Percentiles rank a stretch among this genome's conserved stretches.
Evolutionary conservation across 1,284 basidiomycete genomes (phyloP).

Genomic region (Cutaneotrichosporon cutaneum): DNA sequence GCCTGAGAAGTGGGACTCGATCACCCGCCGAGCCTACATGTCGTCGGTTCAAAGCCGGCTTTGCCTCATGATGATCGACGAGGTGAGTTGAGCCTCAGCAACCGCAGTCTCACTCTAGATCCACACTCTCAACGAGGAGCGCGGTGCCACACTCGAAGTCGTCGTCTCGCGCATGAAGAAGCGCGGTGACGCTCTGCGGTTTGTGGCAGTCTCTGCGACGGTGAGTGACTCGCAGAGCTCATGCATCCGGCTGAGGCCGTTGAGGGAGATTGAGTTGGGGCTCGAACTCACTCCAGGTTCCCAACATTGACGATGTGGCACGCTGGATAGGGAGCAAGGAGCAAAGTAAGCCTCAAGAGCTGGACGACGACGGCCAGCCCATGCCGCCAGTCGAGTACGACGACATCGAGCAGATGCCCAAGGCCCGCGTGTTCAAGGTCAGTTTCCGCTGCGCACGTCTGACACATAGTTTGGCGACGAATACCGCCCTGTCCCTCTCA

Average conservation of each 20-base stretch:
- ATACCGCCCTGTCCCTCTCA: constrained; percentile 79
- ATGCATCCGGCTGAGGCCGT: too few relatives aligned
- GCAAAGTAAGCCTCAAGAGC: background rate
- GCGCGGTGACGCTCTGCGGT: constrained; percentile 65
- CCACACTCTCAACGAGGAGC: constrained; percentile 83
- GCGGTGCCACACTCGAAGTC: constrained; percentile 90
- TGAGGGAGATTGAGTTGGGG: background rate
- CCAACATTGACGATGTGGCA: constrained; percentile 88
- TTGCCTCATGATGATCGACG: constrained; percentile 79
- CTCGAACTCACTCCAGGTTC: constrained; percentile 51
- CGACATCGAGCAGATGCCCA: constrained; percentile 42
- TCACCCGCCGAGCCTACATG: constrained; percentile 64
- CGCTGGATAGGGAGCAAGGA: constrained; percentile 68
- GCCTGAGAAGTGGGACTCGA: constrained; percentile 93
- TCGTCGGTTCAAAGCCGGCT: constrained; percentile 46
- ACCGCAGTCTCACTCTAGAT: constrained; percentile 59
- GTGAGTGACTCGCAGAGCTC: constrained; percentile 50
- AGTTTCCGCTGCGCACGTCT: constrained; percentile 9
- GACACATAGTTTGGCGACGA: constrained; percentile 78
- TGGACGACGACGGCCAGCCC: background rate
- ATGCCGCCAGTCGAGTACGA: background rate
- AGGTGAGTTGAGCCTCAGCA: constrained; percentile 57
- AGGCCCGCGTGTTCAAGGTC: constrained; percentile 73
- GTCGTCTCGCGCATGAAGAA: constrained; percentile 80
- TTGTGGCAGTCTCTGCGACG: constrained; percentile 88